Base-by-base conservation (phyloP, 179 eudicot genomes). In the Dionaea muscipula region DNA sequence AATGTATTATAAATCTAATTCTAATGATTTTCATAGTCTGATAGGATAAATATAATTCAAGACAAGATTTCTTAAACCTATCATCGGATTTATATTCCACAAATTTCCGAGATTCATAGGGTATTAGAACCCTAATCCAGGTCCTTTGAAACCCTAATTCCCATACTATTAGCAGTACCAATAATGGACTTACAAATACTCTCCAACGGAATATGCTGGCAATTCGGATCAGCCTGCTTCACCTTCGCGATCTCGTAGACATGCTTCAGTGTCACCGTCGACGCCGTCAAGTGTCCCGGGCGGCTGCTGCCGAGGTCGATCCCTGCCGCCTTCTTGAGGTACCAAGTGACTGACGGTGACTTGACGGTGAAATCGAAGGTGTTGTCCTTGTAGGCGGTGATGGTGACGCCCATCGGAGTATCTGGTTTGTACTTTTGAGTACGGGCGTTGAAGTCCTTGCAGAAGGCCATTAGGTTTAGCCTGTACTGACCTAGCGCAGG, bases 361-460 rank as follows among this genome's bases (percentile, higher is more conserved):
- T 76, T 82, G n/a, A 91, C 77, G 50, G 68, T 73, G 66, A 86
- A 84, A 47, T 91, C 95, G 65, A 84, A 91, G 5, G 98, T 84
- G 61, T 72, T 74, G 68, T 91, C 98, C 26, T 75, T 81, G 73
- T 78, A 86, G 0, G 95, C 95, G 10, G 83, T 84, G 17, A 91
- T 73, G 8, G 72, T 77, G 17, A 87, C 95, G 1, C 91, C 25
- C 84, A 86, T 80, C 0, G 95, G 95, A 4, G 95, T 75, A 0
- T 84, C 91, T 0, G 94, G 64, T 53, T 86, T 91, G 88, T 71
- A 86, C 28, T 86, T 82, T 50, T 86, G 98, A 7, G 98, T 91
- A 0, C 86, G 66, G 0, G 95, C 98, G 26, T 86, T 91, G 81
- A 91, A 91, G 63, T 91, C 95, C 66, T 91, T 91, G 81, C 90